Base-by-base conservation (phyloP, 352 stramenopile genomes). In the Peronosclerospora sorghi region DNA sequence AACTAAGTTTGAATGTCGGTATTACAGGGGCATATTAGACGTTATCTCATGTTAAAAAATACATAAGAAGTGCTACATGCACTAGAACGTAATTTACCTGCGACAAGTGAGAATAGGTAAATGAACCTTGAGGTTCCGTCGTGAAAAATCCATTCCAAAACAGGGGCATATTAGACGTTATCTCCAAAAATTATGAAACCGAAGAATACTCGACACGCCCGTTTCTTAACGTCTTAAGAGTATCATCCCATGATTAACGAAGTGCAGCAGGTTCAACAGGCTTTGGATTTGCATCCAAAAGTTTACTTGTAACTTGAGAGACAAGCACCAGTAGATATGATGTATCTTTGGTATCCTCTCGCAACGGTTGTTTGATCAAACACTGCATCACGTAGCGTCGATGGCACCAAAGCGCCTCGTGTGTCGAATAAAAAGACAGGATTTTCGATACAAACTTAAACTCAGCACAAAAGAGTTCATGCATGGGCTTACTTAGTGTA, bases 341-440 rank as follows among this genome's bases (percentile, higher is more conserved):
- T 7, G 15, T 4, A 6, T 36, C 17, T n/a, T 1, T 30, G 7
- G 18, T 17, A 21, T 17, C 18, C 0, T 34, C 21, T 20, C 14
- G 19, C 6, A 7, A 2, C 18, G 47, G 15, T 12, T 60, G 24
- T n/a, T 48, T 35, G 9, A 84, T 23, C 18, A 82, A 34, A n/a
- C 51, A 23, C 26, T 84, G 62, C 18, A 84, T 34, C 10, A 88
- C 48, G 18, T 74, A 86, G 21, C 78, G 75, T 26, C 78, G 75
- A 49, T 91, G 72, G 39, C 76, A 91, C 75, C 78, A 91, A 0
- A 88, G 59, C 23, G 75, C 68, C 40, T 91, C 78, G 38, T 85
- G 66, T 0, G 48, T 53, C 4, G 62, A 52, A 36, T 82, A 87
- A 19, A 44, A 7, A 8, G 53, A 37, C 51, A 86, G 59, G 36